A percentile compares a stretch with the other conserved stretches of the same genome.
These are phyloP conservation scores for Anisodus tanguticus DNA, from an alignment of 257 asterid genomes.

Conservation along the genomic window DNA sequence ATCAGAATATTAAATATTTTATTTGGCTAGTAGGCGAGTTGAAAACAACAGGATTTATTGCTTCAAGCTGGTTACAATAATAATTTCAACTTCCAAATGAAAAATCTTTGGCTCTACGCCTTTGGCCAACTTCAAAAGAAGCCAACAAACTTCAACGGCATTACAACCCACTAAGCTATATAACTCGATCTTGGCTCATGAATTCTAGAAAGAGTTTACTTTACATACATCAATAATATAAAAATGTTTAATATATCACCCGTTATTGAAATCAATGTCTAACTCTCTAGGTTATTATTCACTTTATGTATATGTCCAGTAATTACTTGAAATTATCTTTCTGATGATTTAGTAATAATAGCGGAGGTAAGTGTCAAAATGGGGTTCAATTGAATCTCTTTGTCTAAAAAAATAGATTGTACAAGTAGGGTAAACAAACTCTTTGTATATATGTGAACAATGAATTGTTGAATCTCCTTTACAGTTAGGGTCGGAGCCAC, in stretches of 20 bases:
- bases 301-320: background rate
- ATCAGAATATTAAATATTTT: background rate
- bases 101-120: slow-evolving; percentile 42
- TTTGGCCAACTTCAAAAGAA: slow-evolving; percentile 27
- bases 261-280: background rate
- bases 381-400: background rate
- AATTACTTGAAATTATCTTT: background rate
- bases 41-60: slow-evolving; percentile 27
- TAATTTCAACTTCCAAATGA: slow-evolving; percentile 2
- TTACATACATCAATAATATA: background rate
- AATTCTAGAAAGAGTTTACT: background rate
- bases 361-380: background rate
- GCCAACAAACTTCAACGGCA: slow-evolving; percentile 39
- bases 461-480: background rate
- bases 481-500: background rate
- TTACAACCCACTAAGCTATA: background rate
- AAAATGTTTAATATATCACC: too few relatives aligned
- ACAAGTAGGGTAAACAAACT: too few relatives aligned
- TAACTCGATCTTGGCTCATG: background rate
- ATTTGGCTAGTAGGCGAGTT: slow-evolving; percentile 19
- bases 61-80: slow-evolving; percentile 17
- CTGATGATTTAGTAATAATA: too few relatives aligned
- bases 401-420: background rate
- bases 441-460: background rate
- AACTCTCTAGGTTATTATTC: background rate